These are phyloP conservation scores for Lolium perenne DNA, from an alignment of 176 grass and related monocot species.

Conservation along the genomic window DNA sequence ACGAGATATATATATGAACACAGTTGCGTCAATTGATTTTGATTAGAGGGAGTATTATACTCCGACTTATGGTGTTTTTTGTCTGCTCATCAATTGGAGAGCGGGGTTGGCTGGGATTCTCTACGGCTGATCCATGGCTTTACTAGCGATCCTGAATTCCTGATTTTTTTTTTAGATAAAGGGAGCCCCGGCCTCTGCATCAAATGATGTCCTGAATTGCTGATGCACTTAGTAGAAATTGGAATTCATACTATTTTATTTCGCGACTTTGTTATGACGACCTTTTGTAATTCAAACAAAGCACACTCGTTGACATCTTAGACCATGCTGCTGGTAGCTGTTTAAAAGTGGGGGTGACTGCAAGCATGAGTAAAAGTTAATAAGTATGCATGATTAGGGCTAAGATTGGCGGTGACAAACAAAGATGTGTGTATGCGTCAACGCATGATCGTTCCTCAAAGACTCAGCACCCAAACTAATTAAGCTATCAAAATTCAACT, in stretches of 20 bases:
- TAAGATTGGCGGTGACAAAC: neutral
- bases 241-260: neutral
- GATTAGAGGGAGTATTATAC: too few relatives aligned
- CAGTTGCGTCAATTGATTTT: too few relatives aligned
- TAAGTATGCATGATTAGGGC: neutral
- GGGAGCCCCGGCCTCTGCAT: too few relatives aligned
- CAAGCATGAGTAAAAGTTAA: neutral
- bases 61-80: neutral
- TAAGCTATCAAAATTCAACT: neutral
- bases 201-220: constrained; percentile 36
- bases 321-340: neutral
- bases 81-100: neutral
- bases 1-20: too few relatives aligned
- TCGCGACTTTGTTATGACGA: neutral
- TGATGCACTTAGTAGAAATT: too few relatives aligned
- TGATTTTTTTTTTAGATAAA: too few relatives aligned
- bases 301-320: neutral
- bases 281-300: neutral
- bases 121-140: constrained; percentile 40
- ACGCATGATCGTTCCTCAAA: neutral
- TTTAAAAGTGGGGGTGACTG: neutral
- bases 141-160: constrained; percentile 43
- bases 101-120: constrained; percentile 33
- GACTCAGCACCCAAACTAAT: neutral
- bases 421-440: too few relatives aligned